These are phyloP conservation scores for Yamagishiella unicocca DNA, from an alignment of 139 green algal species.

Conservation along the genomic window DNA sequence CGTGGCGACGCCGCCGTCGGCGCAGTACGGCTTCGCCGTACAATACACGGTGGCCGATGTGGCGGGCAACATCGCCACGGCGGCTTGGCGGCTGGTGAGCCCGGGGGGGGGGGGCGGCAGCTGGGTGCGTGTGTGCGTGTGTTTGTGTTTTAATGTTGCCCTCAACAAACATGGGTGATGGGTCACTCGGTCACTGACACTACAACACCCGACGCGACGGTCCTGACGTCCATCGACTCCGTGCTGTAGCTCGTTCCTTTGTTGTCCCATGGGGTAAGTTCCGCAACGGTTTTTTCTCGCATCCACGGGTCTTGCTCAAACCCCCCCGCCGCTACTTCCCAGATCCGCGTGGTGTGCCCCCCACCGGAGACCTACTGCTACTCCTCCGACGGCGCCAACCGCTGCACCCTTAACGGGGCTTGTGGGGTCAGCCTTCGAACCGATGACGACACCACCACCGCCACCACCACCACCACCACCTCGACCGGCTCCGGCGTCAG, in stretches of 20 bases:
- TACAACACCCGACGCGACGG: too few relatives aligned
- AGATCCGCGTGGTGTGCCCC: constrained; percentile 48
- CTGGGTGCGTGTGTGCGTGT: background rate
- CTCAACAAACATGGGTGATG: too few relatives aligned
- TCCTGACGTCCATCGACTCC: too few relatives aligned
- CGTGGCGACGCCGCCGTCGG: constrained; percentile 31
- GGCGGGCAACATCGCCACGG: constrained; percentile 35
- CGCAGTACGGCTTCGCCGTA: constrained; percentile 40
- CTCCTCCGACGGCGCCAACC: constrained; percentile 2
- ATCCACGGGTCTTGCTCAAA: background rate
- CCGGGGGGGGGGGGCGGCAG: too few relatives aligned
- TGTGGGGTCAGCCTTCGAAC: too few relatives aligned
- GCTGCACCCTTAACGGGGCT: constrained; percentile 39
- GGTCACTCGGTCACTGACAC: too few relatives aligned
- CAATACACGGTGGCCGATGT: constrained; percentile 52
- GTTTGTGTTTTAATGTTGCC: background rate
- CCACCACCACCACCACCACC: background rate
- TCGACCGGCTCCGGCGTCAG: background rate
- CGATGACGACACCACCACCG: background rate
- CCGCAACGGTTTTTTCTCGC: too few relatives aligned
- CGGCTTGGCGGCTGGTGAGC: constrained; percentile 35
- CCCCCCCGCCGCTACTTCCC: background rate
- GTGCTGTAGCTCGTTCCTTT: too few relatives aligned
- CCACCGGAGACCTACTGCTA: constrained; percentile 29
- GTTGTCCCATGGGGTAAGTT: too few relatives aligned